Evolutionary conservation across 164 flowering plant species (phyloP).

Genomic region (Protea cynaroides): DNA sequence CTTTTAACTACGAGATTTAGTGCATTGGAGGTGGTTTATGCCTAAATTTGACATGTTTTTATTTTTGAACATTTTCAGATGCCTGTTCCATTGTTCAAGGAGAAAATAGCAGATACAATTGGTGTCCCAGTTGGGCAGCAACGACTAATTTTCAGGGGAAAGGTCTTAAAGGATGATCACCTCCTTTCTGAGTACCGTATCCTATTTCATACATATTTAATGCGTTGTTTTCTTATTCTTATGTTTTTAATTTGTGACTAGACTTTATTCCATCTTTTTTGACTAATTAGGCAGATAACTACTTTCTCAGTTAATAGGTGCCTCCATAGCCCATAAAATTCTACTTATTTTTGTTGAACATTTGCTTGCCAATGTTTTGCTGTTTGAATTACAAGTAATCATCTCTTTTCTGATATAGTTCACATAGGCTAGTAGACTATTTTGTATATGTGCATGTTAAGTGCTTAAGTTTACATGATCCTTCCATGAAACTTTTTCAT

Average conservation of each 20-base stretch:
- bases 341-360: neutral
- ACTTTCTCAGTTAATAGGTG: no score
- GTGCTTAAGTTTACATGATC: no score
- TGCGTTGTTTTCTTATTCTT: neutral
- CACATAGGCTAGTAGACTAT: no score
- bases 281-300: neutral
- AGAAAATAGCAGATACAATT: constrained; percentile 61
- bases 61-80: constrained; percentile 41
- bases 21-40: no score
- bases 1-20: no score
- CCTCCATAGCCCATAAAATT: no score
- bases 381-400: neutral
- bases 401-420: neutral
- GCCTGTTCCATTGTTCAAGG: constrained; percentile 71
- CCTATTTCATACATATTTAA: constrained; percentile 26
- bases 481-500: no score
- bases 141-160: constrained; percentile 92
- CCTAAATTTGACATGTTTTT: neutral
- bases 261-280: neutral
- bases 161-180: constrained; percentile 86
- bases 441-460: no score
- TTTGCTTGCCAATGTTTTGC: neutral
- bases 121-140: constrained; percentile 88
- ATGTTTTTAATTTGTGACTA: neutral
- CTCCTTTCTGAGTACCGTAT: constrained; percentile 89